Percentiles rank a stretch among this genome's conserved stretches.
Evolutionary conservation across 1,284 basidiomycete species (phyloP).

Genomic region (Tausonia pullulans): DNA sequence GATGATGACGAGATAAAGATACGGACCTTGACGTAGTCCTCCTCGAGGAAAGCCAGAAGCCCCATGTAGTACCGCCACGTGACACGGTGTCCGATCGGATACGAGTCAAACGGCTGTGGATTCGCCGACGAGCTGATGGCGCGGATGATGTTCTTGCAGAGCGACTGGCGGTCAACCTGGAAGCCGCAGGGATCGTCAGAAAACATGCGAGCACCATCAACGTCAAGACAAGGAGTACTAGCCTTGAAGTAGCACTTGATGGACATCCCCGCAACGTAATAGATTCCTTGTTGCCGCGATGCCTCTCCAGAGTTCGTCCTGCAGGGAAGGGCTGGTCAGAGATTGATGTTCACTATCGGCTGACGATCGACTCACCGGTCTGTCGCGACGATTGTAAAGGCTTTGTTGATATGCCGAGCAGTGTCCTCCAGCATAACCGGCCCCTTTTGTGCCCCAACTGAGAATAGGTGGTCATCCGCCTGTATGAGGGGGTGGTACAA

Average conservation of each 20-base stretch:
- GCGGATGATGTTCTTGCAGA: slow-evolving; percentile 83
- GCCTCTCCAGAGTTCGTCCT: slow-evolving; percentile 55
- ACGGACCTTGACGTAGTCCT: slow-evolving; percentile 59
- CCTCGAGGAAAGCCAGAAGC: slow-evolving; percentile 84
- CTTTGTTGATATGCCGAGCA: slow-evolving; percentile 48
- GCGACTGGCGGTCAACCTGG: slow-evolving; percentile 76
- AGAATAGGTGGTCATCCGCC: slow-evolving; percentile 55
- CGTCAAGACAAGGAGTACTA: slow-evolving; percentile 27
- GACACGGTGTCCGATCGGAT: slow-evolving; percentile 77
- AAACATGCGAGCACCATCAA: neutral
- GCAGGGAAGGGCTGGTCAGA: neutral
- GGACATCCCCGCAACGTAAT: slow-evolving; percentile 83
- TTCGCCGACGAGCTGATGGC: slow-evolving; percentile 77
- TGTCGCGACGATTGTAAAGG: slow-evolving; percentile 78
- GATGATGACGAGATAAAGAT: too few species aligned
- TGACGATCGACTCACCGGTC: slow-evolving; percentile 52
- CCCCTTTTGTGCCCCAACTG: slow-evolving; percentile 32
- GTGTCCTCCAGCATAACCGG: slow-evolving; percentile 7
- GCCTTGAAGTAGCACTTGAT: slow-evolving; percentile 92
- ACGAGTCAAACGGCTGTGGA: slow-evolving; percentile 62
- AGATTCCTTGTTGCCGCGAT: slow-evolving; percentile 86
- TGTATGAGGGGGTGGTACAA: slow-evolving; percentile 26
- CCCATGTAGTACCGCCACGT: slow-evolving; percentile 89
- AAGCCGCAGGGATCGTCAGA: neutral
- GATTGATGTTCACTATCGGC: neutral